Percentiles rank a stretch among this genome's conserved stretches.
phyloP scores from a whole-genome alignment of 2,329 filamentous ascomycete genomes.

The Fusarium fracticaudum region DNA sequence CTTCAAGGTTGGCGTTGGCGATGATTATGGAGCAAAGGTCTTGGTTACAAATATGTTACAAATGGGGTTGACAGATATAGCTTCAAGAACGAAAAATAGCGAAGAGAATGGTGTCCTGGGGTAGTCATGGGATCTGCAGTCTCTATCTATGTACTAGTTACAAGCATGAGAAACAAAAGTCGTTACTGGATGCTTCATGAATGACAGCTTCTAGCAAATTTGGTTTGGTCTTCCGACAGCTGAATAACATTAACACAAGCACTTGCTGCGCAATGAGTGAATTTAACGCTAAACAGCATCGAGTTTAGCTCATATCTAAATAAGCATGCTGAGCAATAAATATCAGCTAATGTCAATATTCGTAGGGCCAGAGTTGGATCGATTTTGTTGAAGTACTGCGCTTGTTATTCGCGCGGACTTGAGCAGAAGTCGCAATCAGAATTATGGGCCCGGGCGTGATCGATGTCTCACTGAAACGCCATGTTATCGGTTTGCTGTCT shows the following conservation, averaged over 20 bases:
- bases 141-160: slow-evolving; percentile 15
- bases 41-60: slow-evolving; percentile 23
- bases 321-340: slow-evolving; percentile 10
- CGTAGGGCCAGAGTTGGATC: background rate
- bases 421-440: slow-evolving; percentile 11
- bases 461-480: background rate
- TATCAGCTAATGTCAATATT: slow-evolving; percentile 5
- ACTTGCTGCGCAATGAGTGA: background rate
- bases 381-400: slow-evolving; percentile 1
- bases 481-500: background rate
- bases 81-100: slow-evolving; percentile 15
- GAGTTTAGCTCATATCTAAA: background rate
- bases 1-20: background rate
- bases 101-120: slow-evolving; percentile 21
- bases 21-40: slow-evolving; percentile 8
- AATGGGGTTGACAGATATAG: slow-evolving; percentile 3
- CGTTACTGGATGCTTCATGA: background rate
- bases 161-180: slow-evolving; percentile 2
- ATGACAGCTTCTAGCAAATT: background rate
- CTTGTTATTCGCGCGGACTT: slow-evolving; percentile 30
- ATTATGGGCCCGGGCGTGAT: slow-evolving; percentile 17
- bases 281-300: slow-evolving; percentile 13
- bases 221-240: background rate
- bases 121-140: background rate
- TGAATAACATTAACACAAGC: slow-evolving; percentile 24